phyloP scores from a whole-genome alignment of 371 early-diverging fungal genomes.

The Mucor piriformis region DNA sequence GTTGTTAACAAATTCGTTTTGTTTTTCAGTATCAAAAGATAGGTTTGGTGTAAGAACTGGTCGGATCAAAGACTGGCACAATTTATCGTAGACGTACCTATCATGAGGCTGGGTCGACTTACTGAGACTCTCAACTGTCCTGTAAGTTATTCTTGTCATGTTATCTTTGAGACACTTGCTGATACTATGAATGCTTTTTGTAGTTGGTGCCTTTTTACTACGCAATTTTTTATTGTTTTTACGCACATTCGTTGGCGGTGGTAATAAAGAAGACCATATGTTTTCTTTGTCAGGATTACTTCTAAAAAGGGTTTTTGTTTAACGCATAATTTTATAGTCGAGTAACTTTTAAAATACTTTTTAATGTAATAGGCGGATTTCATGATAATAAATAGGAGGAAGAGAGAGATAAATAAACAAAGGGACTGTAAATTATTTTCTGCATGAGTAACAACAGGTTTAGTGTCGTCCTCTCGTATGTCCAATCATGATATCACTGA shows the following conservation, averaged over 20 bases:
- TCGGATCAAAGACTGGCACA: neutral
- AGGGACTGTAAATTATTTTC: neutral
- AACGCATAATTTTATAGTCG: no score
- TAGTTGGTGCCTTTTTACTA: neutral
- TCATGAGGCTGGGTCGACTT: slow-evolving; percentile 9
- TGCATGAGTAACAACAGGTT: no score
- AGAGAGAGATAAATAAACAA: neutral
- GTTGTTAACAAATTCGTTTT: neutral
- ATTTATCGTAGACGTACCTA: slow-evolving; percentile 10
- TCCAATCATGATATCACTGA: no score
- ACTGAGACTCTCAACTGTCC: neutral
- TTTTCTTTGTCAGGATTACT: no score
- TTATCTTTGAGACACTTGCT: slow-evolving; percentile 12
- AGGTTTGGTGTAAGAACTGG: neutral
- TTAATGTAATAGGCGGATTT: no score
- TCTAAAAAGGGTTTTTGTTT: no score
- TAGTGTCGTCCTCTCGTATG: no score
- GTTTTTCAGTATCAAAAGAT: neutral
- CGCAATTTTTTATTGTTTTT: neutral
- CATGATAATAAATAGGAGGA: neutral
- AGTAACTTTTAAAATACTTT: no score
- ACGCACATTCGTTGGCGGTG: no score
- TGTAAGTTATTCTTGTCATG: slow-evolving; percentile 14
- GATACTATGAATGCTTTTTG: neutral
- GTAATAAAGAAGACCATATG: no score